These are phyloP conservation scores for Xylariaceae sp. DNA, from an alignment of 2,329 filamentous ascomycete species.

Conservation along the genomic window DNA sequence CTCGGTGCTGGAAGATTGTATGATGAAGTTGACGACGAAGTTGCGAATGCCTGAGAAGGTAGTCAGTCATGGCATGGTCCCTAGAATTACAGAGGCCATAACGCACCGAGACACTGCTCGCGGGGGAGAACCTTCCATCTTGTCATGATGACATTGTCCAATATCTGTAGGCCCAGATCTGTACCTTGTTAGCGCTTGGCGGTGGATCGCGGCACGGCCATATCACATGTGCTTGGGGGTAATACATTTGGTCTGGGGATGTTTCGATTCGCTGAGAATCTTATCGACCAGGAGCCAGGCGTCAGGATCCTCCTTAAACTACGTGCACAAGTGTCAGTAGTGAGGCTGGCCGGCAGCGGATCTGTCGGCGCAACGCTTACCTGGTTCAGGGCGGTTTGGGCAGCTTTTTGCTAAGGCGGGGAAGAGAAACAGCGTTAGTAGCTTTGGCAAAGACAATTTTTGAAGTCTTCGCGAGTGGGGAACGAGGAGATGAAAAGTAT, in stretches of 20 bases:
- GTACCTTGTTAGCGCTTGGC: slow-evolving; percentile 29
- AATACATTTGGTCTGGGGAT: slow-evolving; percentile 94
- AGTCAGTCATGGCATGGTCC: slow-evolving; percentile 17
- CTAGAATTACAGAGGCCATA: neutral
- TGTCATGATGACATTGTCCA: slow-evolving; percentile 98
- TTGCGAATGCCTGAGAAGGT: slow-evolving; percentile 78
- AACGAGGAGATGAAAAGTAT: neutral
- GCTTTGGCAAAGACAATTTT: slow-evolving; percentile 6
- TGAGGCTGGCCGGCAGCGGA: slow-evolving; percentile 10
- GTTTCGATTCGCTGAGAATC: slow-evolving; percentile 88
- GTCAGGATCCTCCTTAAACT: slow-evolving; percentile 99
- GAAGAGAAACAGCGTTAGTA: slow-evolving; percentile 30
- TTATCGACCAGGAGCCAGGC: slow-evolving; percentile 97
- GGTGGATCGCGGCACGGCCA: neutral
- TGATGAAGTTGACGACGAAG: slow-evolving; percentile 98
- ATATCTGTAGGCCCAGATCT: slow-evolving; percentile 92
- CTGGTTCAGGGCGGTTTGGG: slow-evolving; percentile 88
- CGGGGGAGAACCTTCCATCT: slow-evolving; percentile 97
- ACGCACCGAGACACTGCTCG: slow-evolving; percentile 86
- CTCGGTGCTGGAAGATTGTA: slow-evolving; percentile 85
- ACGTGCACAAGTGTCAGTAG: slow-evolving; percentile 28
- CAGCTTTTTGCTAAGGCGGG: slow-evolving; percentile 79
- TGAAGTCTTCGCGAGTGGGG: neutral
- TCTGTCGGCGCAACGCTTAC: slow-evolving; percentile 47
- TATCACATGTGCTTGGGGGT: slow-evolving; percentile 33